Conservation (phyloP, 345 rosid species). For the Abelmoschus esculentus region DNA sequence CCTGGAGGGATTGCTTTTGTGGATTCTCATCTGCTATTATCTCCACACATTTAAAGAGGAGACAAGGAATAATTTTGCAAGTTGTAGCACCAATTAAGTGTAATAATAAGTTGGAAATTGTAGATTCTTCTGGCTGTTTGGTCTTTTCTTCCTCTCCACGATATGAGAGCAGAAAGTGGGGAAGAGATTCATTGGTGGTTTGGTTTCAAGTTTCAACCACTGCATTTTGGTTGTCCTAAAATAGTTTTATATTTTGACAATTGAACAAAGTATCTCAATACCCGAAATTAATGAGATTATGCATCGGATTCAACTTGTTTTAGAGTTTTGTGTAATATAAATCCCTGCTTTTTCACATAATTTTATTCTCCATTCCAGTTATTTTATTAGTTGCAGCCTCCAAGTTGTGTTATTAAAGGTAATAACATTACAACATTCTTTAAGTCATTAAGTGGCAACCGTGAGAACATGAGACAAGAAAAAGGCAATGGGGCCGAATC, state of each 20-base stretch:
- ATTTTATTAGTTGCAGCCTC: neutral
- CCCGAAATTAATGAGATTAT: neutral
- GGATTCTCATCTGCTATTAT: neutral
- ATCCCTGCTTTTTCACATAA: neutral
- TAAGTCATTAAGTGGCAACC: too few relatives aligned
- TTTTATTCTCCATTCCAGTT: neutral
- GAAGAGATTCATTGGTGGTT: neutral
- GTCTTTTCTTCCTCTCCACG: neutral
- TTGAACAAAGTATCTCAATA: neutral
- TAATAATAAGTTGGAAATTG: neutral
- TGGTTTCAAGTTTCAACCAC: neutral
- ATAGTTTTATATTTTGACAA: neutral
- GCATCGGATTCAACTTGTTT: neutral
- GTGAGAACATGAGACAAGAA: too few relatives aligned
- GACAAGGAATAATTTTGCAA: slow-evolving; percentile 1
- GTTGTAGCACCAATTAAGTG: neutral
- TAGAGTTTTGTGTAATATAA: neutral
- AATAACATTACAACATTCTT: too few relatives aligned
- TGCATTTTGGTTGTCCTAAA: neutral
- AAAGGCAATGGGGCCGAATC: neutral
- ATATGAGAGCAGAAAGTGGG: neutral
- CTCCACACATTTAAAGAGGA: neutral
- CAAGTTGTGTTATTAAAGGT: too few relatives aligned
- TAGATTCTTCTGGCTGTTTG: neutral
- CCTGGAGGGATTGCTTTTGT: neutral